Conservation (phyloP, 192 early-diverging fungal species). For the Helicostylum pulchrum region DNA sequence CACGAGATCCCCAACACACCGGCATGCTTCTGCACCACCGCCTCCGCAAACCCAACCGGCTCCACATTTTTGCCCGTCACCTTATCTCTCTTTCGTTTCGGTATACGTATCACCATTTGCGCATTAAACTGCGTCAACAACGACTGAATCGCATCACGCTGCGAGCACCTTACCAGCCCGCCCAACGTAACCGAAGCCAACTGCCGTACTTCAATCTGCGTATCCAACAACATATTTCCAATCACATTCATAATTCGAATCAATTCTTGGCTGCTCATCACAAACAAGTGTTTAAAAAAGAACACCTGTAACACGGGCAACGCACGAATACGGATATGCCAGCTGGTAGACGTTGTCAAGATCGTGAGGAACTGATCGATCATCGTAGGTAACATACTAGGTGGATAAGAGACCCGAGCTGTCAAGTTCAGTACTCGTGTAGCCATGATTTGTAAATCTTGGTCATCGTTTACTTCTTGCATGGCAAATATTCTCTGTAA, state of each 20-base stretch:
- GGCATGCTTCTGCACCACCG: slow-evolving; percentile 74
- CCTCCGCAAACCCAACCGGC: slow-evolving; percentile 48
- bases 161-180: slow-evolving; percentile 76
- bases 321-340: slow-evolving; percentile 80
- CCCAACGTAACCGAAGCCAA: slow-evolving; percentile 72
- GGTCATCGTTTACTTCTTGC: slow-evolving; percentile 70
- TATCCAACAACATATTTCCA: slow-evolving; percentile 66
- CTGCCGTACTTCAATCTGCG: slow-evolving; percentile 86
- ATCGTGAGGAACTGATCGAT: slow-evolving; percentile 57
- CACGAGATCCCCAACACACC: slow-evolving; percentile 89
- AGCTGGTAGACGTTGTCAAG: slow-evolving; percentile 52
- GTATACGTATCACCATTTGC: slow-evolving; percentile 42
- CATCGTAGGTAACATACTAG: slow-evolving; percentile 41
- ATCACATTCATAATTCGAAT: slow-evolving; percentile 67
- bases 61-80: slow-evolving; percentile 23
- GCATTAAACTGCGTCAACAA: slow-evolving; percentile 47
- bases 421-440: slow-evolving; percentile 48
- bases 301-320: slow-evolving; percentile 84
- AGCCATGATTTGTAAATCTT: slow-evolving; percentile 64
- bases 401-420: slow-evolving; percentile 52
- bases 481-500: slow-evolving; percentile 62
- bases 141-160: slow-evolving; percentile 56
- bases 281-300: slow-evolving; percentile 80
- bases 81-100: slow-evolving; percentile 41
- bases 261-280: slow-evolving; percentile 57